Evolutionary conservation across 176 grass and related monocot species (phyloP).

Genomic region (Carex scoparia): DNA sequence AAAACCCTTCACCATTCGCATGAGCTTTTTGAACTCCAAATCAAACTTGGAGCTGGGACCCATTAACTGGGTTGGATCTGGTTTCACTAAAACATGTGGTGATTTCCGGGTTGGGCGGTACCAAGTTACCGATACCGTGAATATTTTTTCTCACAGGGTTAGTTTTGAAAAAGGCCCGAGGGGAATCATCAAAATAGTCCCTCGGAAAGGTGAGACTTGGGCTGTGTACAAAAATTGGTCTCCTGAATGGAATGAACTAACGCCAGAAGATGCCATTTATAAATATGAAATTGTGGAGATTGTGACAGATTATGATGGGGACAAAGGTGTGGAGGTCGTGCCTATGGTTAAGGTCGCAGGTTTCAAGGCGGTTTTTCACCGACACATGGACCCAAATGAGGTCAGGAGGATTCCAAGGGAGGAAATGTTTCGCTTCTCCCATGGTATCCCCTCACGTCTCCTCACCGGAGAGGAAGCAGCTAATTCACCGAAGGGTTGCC

Average conservation of each 20-base stretch:
- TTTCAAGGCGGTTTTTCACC: slow-evolving; percentile 57
- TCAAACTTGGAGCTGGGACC: slow-evolving; percentile 60
- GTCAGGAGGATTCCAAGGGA: slow-evolving; percentile 50
- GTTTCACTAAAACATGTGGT: slow-evolving; percentile 60
- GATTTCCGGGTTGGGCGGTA: slow-evolving; percentile 66
- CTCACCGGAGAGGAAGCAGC: slow-evolving; percentile 59
- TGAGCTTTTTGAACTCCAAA: slow-evolving; percentile 73
- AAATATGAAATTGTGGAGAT: slow-evolving; percentile 68
- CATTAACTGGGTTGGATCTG: slow-evolving; percentile 55
- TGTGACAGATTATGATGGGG: slow-evolving; percentile 38
- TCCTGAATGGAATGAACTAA: slow-evolving; percentile 55
- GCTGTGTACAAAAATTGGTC: slow-evolving; percentile 62
- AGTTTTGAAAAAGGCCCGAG: slow-evolving; percentile 48
- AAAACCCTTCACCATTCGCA: slow-evolving; percentile 56
- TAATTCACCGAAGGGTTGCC: slow-evolving; percentile 60
- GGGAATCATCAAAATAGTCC: slow-evolving; percentile 54
- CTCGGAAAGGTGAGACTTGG: slow-evolving; percentile 65
- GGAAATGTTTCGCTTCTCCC: slow-evolving; percentile 77
- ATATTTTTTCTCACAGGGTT: slow-evolving; percentile 69
- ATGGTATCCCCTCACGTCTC: slow-evolving; percentile 55
- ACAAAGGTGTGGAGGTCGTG: slow-evolving; percentile 39
- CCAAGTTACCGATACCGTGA: slow-evolving; percentile 54
- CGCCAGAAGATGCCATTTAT: slow-evolving; percentile 49
- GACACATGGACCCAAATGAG: slow-evolving; percentile 29
- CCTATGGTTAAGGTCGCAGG: slow-evolving; percentile 60